Evolutionary conservation across 2,329 filamentous ascomycete species (phyloP), one percentile per base, ranked within the genome.

Genomic region (Talaromyces sp.): DNA sequence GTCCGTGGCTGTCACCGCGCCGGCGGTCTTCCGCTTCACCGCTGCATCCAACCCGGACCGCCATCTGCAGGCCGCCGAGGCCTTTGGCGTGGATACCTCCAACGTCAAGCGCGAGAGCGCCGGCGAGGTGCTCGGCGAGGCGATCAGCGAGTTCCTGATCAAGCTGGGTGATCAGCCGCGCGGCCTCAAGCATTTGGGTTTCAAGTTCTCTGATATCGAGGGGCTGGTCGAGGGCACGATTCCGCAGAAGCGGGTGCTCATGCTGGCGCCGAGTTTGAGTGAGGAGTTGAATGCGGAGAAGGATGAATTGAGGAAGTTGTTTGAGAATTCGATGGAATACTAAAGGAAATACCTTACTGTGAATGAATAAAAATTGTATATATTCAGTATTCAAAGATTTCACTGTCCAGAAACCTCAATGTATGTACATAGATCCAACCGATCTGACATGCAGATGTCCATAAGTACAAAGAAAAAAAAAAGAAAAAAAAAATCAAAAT

Each of bases 11-110:
- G 93, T 98, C 7, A 93, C 91, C 0, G 91, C 93, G 0, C 93
- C 95, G 0, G 90, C 93, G 0, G 93, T 98, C 1, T 99, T 98
- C 84, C 87, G 86, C 31, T 98, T 98, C 77, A 99, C 93, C 0
- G 93, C 83, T 0, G 84, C 93, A 1, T 95, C 90, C 1, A 98
- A 98, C 71, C 95, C 95, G 0, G 91, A 96, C 58, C 87, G 95
- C 10, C 95, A 99, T 78, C 79, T 99, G 38, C 86, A 87, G 4
- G 95, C 93, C 0, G 93, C 95, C 0, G 92, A 96, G 73, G 87
- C 84, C 0, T 98, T 99, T 66, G 95, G 93, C 2, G 89, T 96
- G 1, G 95, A 99, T 69, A 86, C 96, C 56, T 88, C 85, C 50
- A 89, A 92, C 56, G 91, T 96, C 19, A 96, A 96, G 81, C 85